phyloP scores from a whole-genome alignment of 371 early-diverging fungal genomes.

The Lichtheimia corymbifera region DNA sequence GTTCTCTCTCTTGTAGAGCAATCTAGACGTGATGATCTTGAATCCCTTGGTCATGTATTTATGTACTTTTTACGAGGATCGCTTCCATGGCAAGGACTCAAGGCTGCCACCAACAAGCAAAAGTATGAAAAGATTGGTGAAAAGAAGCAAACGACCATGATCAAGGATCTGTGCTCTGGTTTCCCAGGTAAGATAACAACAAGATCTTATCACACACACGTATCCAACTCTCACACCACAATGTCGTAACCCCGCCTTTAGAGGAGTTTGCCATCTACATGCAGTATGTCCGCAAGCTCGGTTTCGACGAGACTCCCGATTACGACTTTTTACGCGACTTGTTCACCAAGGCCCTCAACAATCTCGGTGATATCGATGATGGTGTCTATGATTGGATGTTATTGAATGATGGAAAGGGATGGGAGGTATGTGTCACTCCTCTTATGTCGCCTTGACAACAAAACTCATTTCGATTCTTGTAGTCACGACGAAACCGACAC shows the following conservation, averaged over 20 bases:
- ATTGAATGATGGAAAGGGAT: constrained; percentile 56
- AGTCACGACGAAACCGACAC: background rate
- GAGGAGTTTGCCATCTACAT: constrained; percentile 88
- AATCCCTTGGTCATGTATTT: constrained; percentile 90
- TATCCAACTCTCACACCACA: background rate
- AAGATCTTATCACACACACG: background rate
- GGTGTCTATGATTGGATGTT: constrained; percentile 91
- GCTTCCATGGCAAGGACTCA: constrained; percentile 93
- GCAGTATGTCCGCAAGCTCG: constrained; percentile 82
- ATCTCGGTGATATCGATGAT: constrained; percentile 75
- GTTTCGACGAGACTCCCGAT: constrained; percentile 93
- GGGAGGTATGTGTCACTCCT: constrained; percentile 29
- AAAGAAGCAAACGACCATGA: constrained; percentile 76
- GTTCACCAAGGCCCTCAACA: constrained; percentile 76
- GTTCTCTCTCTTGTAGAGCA: constrained; percentile 65
- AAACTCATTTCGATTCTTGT: no score
- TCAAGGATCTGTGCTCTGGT: constrained; percentile 76
- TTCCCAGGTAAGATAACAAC: constrained; percentile 53
- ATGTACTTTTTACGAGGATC: constrained; percentile 90
- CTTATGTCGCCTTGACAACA: background rate
- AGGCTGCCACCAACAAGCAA: constrained; percentile 88
- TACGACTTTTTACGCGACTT: constrained; percentile 82
- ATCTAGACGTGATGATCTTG: constrained; percentile 92
- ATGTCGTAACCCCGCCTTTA: constrained; percentile 30
- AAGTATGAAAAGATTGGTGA: constrained; percentile 92